Evolutionary conservation across 2,329 filamentous ascomycete species (phyloP), one percentile per base, ranked within the genome.

Genomic region (Corynespora cassiicola): DNA sequence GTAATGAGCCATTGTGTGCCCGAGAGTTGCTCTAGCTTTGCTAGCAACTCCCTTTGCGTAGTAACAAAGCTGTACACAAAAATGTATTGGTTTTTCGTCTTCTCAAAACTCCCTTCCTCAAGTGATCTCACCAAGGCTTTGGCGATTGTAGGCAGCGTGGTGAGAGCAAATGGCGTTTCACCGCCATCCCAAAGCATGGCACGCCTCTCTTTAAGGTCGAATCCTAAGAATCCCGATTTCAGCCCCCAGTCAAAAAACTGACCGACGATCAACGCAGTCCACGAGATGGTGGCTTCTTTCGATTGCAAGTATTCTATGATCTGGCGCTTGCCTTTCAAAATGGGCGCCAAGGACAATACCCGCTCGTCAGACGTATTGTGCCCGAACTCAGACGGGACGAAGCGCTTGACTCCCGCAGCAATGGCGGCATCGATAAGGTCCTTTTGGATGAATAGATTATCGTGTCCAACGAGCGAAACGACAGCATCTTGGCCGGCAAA

Each of bases 241-340:
- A 82, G 64, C 11, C 72, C 72, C 76, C 77, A 79, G 53, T 85
- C 81, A 50, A 85, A 80, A 57, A 84, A 79, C 5, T 76, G 65
- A 0, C 80, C 78, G 12, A 70, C 76, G 14, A 40, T 40, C 23
- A 45, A 22, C 7, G 23, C 34, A 8, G 79, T 83, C 82, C 82
- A 85, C 7, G 68, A 73, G 46, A 85, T 75, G 48, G 17, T 67
- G 63, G n/a, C 68, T 63, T 40, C 65, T 66, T 38, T 72, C 6
- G 61, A 54, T 34, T 74, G 68, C 18, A 83, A 63, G 39, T 82
- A 79, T 28, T 79, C 73, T 4, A 80, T 52, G 9, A 65, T 39
- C n/a, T 47, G 47, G 10, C 56, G 52, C 49, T 85, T 85, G 39
- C 59, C 57, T 6, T 53, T 59, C 42, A 79, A 81, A 3, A 81